phyloP scores from a whole-genome alignment of 2,329 filamentous ascomycete genomes.

The Paraphaeosphaeria sporulosa region DNA sequence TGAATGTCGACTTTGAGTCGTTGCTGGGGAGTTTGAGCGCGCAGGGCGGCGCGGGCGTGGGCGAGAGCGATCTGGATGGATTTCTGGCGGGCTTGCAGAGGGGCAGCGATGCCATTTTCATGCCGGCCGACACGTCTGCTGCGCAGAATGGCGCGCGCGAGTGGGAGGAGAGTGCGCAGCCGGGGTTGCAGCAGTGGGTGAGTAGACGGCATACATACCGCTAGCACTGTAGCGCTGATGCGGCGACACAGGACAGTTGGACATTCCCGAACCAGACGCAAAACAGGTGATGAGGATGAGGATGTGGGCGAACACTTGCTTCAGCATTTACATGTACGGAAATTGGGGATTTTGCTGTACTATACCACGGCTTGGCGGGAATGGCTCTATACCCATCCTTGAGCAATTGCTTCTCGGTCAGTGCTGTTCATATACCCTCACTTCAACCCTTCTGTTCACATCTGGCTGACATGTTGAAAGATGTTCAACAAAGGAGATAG shows the following conservation, averaged over 20 bases:
- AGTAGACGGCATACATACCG: slow-evolving; percentile 15
- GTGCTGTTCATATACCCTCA: neutral
- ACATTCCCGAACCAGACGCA: slow-evolving; percentile 15
- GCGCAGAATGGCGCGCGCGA: slow-evolving; percentile 18
- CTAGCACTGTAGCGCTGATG: neutral
- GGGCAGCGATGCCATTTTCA: slow-evolving; percentile 43
- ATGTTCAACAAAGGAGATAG: neutral
- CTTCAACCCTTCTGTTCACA: neutral
- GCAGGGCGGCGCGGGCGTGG: slow-evolving; percentile 7
- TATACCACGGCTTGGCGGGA: slow-evolving; percentile 3
- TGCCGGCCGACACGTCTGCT: slow-evolving; percentile 39
- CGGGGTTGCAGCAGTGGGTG: slow-evolving; percentile 43
- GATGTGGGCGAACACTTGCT: neutral
- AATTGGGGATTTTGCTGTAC: neutral
- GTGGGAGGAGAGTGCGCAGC: slow-evolving; percentile 34
- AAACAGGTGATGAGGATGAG: slow-evolving; percentile 1
- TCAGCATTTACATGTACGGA: neutral
- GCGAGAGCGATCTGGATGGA: slow-evolving; percentile 34
- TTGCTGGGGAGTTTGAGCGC: slow-evolving; percentile 36
- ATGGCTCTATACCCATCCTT: neutral
- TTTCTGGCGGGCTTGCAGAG: slow-evolving; percentile 32
- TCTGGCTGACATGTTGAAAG: neutral
- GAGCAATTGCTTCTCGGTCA: neutral
- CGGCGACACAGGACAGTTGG: slow-evolving; percentile 20
- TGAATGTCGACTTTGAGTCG: slow-evolving; percentile 44